Evolutionary conservation across 768 basidiomycete species (phyloP), one percentile per base, ranked within the genome.

Genomic region (Podaxis carcinomalis): DNA sequence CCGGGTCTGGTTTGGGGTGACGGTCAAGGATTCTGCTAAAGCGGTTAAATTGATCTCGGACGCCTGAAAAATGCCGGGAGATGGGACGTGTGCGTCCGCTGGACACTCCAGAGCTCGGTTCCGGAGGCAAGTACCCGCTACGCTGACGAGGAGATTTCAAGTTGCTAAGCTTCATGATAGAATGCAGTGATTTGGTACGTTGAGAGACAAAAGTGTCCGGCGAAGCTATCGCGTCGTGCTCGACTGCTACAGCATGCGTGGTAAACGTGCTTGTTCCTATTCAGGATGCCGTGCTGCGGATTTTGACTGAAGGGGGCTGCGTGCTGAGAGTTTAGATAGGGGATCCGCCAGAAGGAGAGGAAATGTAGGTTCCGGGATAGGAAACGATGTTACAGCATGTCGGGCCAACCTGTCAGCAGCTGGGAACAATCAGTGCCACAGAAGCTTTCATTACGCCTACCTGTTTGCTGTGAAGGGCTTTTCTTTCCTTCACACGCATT

Each of bases 41-140:
- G 25, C 62, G 42, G 14, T 44, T 19, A 3, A 42, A 2, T 32
- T 32, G 19, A 14, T 50, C 6, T 56, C 42, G 36, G 11, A 35
- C 16, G 10, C 25, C 23, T 42, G 57, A 3, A 35, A 40, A 11
- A 28, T 56, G 53, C 51, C 51, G 36, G 13, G 56, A 14, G 27
- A 27, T 5, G 19, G 32, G 44, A 57, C 51, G 10, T 25, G 13
- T 3, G 37, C 42, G 40, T 54, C 55, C 40, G 32, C 50, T 36
- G 16, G 46, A 4, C 5, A 36, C 27, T 27, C 21, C 35, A 3
- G 47, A 27, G 11, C 23, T 10, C 0, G 16, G 53, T 40, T 47
- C 40, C 39, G 39, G 19, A 57, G 52, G 23, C 36, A 58, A 21
- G n/a, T 62, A 32, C 49, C 57, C 36, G 57, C 56, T 16, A 57